Percentiles rank a stretch among this genome's conserved stretches.
These are phyloP conservation scores for Penicillium odoratum DNA, from an alignment of 495 filamentous ascomycete species.

Conservation along the genomic window DNA sequence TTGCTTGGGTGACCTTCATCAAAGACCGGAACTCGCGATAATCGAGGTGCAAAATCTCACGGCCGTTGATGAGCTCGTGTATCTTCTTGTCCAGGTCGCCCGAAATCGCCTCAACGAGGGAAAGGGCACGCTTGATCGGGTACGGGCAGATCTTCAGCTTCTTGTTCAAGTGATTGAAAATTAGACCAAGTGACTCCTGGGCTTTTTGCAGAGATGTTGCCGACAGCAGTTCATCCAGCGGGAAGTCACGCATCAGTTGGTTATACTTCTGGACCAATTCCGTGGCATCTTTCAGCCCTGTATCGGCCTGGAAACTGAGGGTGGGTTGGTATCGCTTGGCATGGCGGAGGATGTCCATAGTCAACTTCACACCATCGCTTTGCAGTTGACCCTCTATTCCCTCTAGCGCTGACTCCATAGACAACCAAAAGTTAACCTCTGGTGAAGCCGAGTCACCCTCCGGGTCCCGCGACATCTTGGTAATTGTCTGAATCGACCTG, in stretches of 20 bases:
- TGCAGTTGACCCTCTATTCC: slow-evolving; percentile 84
- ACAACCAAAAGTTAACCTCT: slow-evolving; percentile 98
- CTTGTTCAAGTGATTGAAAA: slow-evolving; percentile 93
- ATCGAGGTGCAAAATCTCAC: slow-evolving; percentile 85
- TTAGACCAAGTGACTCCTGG: slow-evolving; percentile 81
- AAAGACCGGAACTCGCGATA: slow-evolving; percentile 84
- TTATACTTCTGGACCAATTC: slow-evolving; percentile 98
- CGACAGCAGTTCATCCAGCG: slow-evolving; percentile 88
- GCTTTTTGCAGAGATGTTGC: slow-evolving; percentile 87
- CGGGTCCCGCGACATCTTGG: slow-evolving; percentile 86
- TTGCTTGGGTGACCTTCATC: slow-evolving; percentile 77
- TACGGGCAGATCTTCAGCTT: slow-evolving; percentile 94
- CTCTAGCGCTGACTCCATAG: slow-evolving; percentile 89
- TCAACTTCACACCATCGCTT: slow-evolving; percentile 86
- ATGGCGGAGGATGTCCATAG: slow-evolving; percentile 88
- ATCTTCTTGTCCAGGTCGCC: slow-evolving; percentile 84
- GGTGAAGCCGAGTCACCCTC: slow-evolving; percentile 87
- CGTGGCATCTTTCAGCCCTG: slow-evolving; percentile 88
- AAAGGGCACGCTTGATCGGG: slow-evolving; percentile 85
- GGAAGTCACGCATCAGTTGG: slow-evolving; percentile 96
- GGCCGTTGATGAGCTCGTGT: slow-evolving; percentile 80
- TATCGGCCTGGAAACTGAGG: slow-evolving; percentile 93
- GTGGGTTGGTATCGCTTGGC: slow-evolving; percentile 97
- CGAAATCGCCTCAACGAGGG: slow-evolving; percentile 97
- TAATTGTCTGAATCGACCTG: slow-evolving; percentile 96